Conservation (phyloP, 495 filamentous ascomycete genomes). For the Penicillium fimorum region DNA sequence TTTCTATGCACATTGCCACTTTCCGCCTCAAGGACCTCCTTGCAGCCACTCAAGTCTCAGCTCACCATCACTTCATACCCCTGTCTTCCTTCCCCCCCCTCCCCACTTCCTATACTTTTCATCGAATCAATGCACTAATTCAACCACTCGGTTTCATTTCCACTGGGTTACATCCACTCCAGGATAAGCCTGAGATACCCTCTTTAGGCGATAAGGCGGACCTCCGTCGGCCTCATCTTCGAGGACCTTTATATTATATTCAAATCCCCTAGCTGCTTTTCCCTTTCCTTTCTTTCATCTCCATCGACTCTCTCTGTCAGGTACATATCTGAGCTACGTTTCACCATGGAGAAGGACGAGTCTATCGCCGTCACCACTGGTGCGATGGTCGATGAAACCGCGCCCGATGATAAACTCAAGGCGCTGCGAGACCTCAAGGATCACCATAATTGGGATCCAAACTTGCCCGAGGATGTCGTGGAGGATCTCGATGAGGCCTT, state of each 20-base stretch:
- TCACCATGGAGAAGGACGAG: constrained; percentile 34
- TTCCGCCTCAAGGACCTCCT: not conserved
- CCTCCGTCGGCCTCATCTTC: constrained; percentile 14
- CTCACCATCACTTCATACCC: not conserved
- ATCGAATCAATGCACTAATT: constrained; percentile 9
- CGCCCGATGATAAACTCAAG: constrained; percentile 45
- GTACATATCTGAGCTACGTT: not conserved
- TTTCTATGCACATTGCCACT: not conserved
- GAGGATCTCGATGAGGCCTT: constrained; percentile 61
- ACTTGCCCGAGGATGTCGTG: constrained; percentile 60
- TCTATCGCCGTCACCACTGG: constrained; percentile 27
- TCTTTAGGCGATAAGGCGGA: constrained; percentile 20
- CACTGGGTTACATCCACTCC: constrained; percentile 17
- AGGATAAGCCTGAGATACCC: constrained; percentile 11
- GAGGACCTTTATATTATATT: not conserved
- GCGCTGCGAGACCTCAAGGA: constrained; percentile 50
- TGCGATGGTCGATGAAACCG: constrained; percentile 33
- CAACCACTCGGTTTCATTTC: not conserved
- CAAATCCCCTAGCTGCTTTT: not conserved
- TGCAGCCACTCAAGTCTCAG: not conserved
- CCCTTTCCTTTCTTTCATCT: constrained; percentile 27
- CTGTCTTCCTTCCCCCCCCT: not conserved
- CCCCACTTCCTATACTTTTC: not conserved
- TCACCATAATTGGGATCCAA: constrained; percentile 67
- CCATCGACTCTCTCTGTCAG: constrained; percentile 41